Conservation (phyloP, 192 early-diverging fungal species). For the Umbelopsis sp. region DNA sequence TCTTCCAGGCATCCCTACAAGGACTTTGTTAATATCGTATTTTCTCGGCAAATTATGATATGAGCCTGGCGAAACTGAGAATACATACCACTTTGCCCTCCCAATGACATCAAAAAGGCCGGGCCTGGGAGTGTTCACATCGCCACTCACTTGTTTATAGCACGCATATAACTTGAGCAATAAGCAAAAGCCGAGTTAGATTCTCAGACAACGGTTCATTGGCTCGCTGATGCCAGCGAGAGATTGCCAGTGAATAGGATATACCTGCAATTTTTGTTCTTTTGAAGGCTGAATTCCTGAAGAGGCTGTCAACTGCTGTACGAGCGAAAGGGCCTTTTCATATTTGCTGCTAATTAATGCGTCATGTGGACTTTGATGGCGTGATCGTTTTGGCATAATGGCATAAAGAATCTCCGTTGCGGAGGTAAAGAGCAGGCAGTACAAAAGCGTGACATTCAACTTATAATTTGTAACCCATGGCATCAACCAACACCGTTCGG, state of each 20-base stretch:
- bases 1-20: slow-evolving; percentile 47
- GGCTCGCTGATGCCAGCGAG: neutral
- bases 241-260: neutral
- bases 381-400: slow-evolving; percentile 18
- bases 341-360: slow-evolving; percentile 23
- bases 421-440: slow-evolving; percentile 7
- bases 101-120: slow-evolving; percentile 52
- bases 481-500: slow-evolving; percentile 7
- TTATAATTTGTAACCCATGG: neutral
- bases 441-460: too few relatives aligned
- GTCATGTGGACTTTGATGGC: slow-evolving; percentile 10
- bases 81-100: slow-evolving; percentile 44
- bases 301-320: slow-evolving; percentile 30
- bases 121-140: slow-evolving; percentile 43
- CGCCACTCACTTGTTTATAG: slow-evolving; percentile 52
- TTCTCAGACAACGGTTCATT: neutral
- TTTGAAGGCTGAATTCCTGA: slow-evolving; percentile 40
- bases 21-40: neutral
- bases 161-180: slow-evolving; percentile 46
- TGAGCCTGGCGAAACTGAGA: neutral
- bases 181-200: neutral
- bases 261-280: slow-evolving; percentile 38
- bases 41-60: neutral
- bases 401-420: slow-evolving; percentile 8
- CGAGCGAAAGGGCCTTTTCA: slow-evolving; percentile 38